These are phyloP conservation scores for Corinectria fuckeliana DNA, from an alignment of 2,329 filamentous ascomycete species.

Conservation along the genomic window DNA sequence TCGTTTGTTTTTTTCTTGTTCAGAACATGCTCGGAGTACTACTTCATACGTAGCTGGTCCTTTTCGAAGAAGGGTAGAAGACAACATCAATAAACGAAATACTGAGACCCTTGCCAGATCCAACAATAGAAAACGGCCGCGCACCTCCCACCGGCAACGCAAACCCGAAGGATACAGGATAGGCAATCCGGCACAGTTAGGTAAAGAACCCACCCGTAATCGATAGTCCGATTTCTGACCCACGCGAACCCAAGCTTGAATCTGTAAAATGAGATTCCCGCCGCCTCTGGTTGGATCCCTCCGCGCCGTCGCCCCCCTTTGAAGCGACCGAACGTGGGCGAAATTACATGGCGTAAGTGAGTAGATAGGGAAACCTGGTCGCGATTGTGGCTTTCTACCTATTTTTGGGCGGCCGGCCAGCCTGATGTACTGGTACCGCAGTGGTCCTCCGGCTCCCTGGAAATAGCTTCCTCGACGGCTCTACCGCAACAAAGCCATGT, in stretches of 20 bases:
- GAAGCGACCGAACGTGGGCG: slow-evolving; percentile 7
- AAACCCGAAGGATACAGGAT: not conserved
- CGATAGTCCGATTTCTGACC: not conserved
- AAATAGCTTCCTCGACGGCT: not conserved
- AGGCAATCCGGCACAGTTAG: slow-evolving; percentile 1
- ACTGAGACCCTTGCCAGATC: not conserved
- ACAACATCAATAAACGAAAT: not conserved
- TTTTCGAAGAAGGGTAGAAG: not conserved
- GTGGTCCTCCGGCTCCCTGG: not conserved
- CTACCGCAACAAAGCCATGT: too few species aligned
- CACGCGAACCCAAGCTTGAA: not conserved
- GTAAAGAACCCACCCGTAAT: not conserved
- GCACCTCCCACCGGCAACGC: not conserved
- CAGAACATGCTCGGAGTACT: not conserved
- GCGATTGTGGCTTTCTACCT: slow-evolving; percentile 1
- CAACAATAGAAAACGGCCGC: not conserved
- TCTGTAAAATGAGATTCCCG: slow-evolving; percentile 13
- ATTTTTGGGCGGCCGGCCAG: too few species aligned
- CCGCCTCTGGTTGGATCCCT: slow-evolving; percentile 8
- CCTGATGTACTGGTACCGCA: too few species aligned
- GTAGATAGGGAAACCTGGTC: slow-evolving; percentile 6
- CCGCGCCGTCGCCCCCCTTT: not conserved
- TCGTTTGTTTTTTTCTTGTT: not conserved
- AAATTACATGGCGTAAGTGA: slow-evolving; percentile 14
- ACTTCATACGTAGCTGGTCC: not conserved